These are phyloP conservation scores for Syzygium oleosum DNA, from an alignment of 345 rosid species.

Conservation along the genomic window DNA sequence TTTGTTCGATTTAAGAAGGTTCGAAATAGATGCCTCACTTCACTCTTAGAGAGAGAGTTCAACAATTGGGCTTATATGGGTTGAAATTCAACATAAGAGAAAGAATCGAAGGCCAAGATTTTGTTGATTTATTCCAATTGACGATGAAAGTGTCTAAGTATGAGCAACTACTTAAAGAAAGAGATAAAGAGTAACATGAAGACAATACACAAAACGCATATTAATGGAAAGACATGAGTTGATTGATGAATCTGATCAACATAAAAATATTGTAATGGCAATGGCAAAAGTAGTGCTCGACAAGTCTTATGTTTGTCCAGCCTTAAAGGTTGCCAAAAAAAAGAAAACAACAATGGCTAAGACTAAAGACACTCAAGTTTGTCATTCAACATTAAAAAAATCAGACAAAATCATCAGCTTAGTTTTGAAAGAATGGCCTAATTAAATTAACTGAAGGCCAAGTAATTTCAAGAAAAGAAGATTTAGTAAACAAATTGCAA, in stretches of 20 bases:
- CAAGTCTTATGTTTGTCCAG: background rate
- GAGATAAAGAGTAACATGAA: background rate
- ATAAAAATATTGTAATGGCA: background rate
- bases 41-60: background rate
- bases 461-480: background rate
- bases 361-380: background rate
- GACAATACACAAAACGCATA: background rate
- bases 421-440: background rate
- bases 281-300: background rate
- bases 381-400: background rate
- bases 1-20: background rate
- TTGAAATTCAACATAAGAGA: background rate
- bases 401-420: background rate
- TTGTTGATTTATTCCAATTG: background rate
- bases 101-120: background rate
- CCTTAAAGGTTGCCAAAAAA: background rate
- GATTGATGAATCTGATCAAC: background rate
- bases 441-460: background rate
- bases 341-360: background rate
- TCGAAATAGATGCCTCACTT: background rate
- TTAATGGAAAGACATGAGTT: too few species aligned
- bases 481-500: background rate
- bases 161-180: background rate
- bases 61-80: background rate
- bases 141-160: background rate